Evolutionary conservation across 2,329 filamentous ascomycete genomes (phyloP), one percentile per base, ranked within the genome.

Genomic region (Rutstroemia sp.): DNA sequence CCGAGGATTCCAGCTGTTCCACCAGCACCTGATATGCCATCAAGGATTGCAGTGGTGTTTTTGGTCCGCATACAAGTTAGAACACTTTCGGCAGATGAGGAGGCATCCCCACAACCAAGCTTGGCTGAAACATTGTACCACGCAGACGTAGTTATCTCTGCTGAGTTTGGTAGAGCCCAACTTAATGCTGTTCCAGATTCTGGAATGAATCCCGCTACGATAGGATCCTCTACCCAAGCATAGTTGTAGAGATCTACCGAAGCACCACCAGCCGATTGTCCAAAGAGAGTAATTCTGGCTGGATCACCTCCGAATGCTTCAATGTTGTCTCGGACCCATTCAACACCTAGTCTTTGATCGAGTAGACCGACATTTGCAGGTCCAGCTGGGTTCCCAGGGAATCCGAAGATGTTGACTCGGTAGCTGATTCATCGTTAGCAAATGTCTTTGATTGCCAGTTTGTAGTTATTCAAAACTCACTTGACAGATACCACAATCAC

Each of bases 311-410:
- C 83, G 67, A 87, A 84, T 2, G 70, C 71, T 2, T 68, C 76
- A 50, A 84, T 79, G 65, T 86, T 86, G 25, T 77, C 72, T 57
- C 75, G 73, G 25, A 87, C 76, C 84, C 84, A 87, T 59, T 75
- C 71, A 16, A 87, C 71, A 5, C 80, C 75, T 9, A 78, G 65
- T 61, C 80, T 75, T 68, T 87, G 83, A 64, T 88, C 84, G 58
- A 77, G 73, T 48, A 87, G 68, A 1, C 85, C 86, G 9, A 85
- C 70, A 60, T 89, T 89, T 1, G 58, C 57, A 5, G 59, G 53
- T 5, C 57, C 51, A 5, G 27, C 36, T 5, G 63, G 64, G 6
- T 67, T 66, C 19, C 71, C 70, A 5, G 71, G 71, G 52, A 72
- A 73, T 2, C 72, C 71, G 36, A 73, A 68, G 42, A 74, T 70